A percentile compares a stretch with the other conserved stretches of the same genome.
Conservation (phyloP, 306 rosid species). For the Sicyos edulis region DNA sequence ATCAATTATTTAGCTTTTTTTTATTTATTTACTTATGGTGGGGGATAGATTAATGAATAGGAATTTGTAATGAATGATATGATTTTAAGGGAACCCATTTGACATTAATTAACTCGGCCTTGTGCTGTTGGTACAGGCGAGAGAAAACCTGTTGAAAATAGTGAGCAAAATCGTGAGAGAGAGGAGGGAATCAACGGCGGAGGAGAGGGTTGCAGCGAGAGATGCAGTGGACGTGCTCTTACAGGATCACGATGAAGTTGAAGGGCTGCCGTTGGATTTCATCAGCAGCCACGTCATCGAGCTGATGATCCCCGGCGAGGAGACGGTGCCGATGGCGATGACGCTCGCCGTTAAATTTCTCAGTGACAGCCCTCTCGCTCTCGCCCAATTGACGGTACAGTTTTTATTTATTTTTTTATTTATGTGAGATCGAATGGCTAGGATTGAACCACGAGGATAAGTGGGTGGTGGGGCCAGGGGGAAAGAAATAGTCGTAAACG, state of each 20-base stretch:
- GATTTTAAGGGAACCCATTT: neutral
- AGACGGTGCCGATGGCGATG: conserved; percentile 81
- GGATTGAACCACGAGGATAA: neutral
- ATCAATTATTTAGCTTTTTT: too few species aligned
- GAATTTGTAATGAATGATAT: neutral
- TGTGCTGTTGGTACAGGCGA: conserved; percentile 43
- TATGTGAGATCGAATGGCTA: conserved; percentile 20
- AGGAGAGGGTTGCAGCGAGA: conserved; percentile 14
- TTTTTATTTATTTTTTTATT: neutral
- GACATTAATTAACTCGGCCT: neutral
- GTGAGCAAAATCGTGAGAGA: conserved; percentile 49
- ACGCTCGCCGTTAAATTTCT: conserved; percentile 68
- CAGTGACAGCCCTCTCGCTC: conserved; percentile 45
- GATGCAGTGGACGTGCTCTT: conserved; percentile 70
- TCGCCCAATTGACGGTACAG: conserved; percentile 46
- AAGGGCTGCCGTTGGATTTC: conserved; percentile 44
- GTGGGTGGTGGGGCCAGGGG: neutral
- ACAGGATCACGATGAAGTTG: conserved; percentile 33
- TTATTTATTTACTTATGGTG: too few species aligned
- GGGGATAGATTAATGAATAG: too few species aligned
- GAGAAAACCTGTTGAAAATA: conserved; percentile 63
- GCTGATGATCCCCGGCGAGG: conserved; percentile 90
- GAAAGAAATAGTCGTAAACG: too few species aligned
- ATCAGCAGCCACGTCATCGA: conserved; percentile 62
- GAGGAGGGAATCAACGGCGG: conserved; percentile 33